phyloP scores from a whole-genome alignment of 2,329 filamentous ascomycete genomes.

The Hymenotorrendiella dingleyae region DNA sequence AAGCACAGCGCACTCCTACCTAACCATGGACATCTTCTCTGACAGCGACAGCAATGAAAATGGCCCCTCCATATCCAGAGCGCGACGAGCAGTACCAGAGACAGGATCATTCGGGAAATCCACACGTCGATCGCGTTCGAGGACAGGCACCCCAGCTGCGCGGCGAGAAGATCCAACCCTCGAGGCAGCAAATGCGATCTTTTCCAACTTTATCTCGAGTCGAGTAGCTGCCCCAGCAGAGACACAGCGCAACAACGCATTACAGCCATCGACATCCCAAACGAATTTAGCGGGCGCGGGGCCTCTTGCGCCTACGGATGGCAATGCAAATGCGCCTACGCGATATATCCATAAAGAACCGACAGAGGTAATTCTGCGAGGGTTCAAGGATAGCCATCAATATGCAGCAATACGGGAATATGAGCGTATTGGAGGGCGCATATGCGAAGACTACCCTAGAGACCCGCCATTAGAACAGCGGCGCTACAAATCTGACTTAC shows the following conservation, averaged over 20 bases:
- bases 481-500: slow-evolving; percentile 68
- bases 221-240: slow-evolving; percentile 29
- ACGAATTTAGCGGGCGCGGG: slow-evolving; percentile 32
- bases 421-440: slow-evolving; percentile 76
- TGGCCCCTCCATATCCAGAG: slow-evolving; percentile 41
- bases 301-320: slow-evolving; percentile 23
- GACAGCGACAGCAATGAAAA: slow-evolving; percentile 43
- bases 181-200: slow-evolving; percentile 55
- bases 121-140: slow-evolving; percentile 56
- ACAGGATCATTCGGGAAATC: slow-evolving; percentile 62
- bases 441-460: slow-evolving; percentile 91
- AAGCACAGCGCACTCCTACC: slow-evolving; percentile 27
- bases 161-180: slow-evolving; percentile 55
- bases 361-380: slow-evolving; percentile 79
- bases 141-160: slow-evolving; percentile 48
- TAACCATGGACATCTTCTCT: slow-evolving; percentile 6
- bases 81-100: slow-evolving; percentile 50
- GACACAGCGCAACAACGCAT: slow-evolving; percentile 29
- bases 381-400: slow-evolving; percentile 63
- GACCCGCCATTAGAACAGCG: slow-evolving; percentile 67
- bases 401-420: slow-evolving; percentile 88
- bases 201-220: slow-evolving; percentile 51
- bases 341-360: slow-evolving; percentile 43
- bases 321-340: slow-evolving; percentile 18
- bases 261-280: slow-evolving; percentile 29